phyloP scores from a whole-genome alignment of 805 yeast species.

The Nakazawaea wyomingensis region DNA sequence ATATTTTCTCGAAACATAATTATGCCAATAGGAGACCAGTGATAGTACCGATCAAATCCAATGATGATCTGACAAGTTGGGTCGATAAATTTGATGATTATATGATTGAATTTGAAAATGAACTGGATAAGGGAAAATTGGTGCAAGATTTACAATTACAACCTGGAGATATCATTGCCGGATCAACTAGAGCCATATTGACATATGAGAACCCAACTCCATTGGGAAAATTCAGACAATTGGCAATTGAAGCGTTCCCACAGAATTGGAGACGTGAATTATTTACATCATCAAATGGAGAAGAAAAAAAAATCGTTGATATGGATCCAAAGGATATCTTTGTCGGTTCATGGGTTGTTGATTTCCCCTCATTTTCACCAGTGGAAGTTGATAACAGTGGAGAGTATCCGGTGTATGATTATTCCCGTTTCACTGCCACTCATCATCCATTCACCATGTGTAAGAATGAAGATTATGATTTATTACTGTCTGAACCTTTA shows the following conservation, averaged over 20 bases:
- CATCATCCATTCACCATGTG: slow-evolving; percentile 99
- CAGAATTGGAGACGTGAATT: slow-evolving; percentile 39
- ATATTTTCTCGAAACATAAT: slow-evolving; percentile 33
- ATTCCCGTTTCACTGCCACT: slow-evolving; percentile 51
- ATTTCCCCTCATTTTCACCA: slow-evolving; percentile 90
- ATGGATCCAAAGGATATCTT: slow-evolving; percentile 31
- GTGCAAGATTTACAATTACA: slow-evolving; percentile 34
- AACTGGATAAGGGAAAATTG: slow-evolving; percentile 21
- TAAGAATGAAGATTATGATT: slow-evolving; percentile 58
- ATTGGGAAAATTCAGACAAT: slow-evolving; percentile 76
- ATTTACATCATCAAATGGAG: slow-evolving; percentile 12
- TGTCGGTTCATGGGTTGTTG: slow-evolving; percentile 81
- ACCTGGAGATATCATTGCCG: slow-evolving; percentile 72
- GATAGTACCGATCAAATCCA: slow-evolving; percentile 43
- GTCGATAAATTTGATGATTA: slow-evolving; percentile 22
- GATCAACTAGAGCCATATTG: slow-evolving; percentile 63
- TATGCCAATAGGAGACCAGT: slow-evolving; percentile 58
- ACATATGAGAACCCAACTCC: slow-evolving; percentile 96
- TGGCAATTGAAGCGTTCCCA: slow-evolving; percentile 56
- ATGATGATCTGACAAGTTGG: slow-evolving; percentile 41
- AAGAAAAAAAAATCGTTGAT: slow-evolving; percentile 19
- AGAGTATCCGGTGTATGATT: slow-evolving; percentile 61
- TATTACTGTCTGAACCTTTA: slow-evolving; percentile 50
- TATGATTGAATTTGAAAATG: slow-evolving; percentile 24
- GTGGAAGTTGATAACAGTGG: slow-evolving; percentile 30